Evolutionary conservation across 139 green algal species (phyloP).

Genomic region (Zygnema cylindricum): DNA sequence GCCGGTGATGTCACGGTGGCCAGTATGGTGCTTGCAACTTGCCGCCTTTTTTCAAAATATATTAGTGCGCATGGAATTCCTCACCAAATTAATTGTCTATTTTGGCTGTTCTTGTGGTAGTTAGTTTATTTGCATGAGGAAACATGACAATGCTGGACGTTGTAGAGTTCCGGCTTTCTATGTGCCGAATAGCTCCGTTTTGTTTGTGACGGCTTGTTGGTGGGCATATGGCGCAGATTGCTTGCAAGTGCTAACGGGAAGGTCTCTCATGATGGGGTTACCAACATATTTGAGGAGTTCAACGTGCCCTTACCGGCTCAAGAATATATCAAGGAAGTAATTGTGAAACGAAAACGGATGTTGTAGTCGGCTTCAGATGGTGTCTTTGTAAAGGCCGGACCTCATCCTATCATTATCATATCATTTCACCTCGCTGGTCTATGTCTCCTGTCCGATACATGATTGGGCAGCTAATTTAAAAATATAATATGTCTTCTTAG

Average conservation of each 20-base stretch:
- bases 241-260: background rate
- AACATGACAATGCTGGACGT: too few species aligned
- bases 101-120: too few species aligned
- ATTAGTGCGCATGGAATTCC: too few species aligned
- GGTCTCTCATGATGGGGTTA: background rate
- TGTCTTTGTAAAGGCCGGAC: background rate
- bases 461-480: background rate
- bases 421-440: background rate
- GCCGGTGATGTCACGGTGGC: too few species aligned
- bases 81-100: too few species aligned
- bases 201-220: background rate
- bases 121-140: too few species aligned
- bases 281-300: background rate
- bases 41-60: too few species aligned
- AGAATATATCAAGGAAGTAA: background rate
- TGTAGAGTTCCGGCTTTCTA: too few species aligned
- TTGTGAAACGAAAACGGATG: background rate
- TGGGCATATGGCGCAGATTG: background rate
- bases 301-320: background rate
- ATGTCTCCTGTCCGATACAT: background rate
- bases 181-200: background rate
- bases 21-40: too few species aligned
- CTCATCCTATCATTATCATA: background rate
- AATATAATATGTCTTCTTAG: background rate
- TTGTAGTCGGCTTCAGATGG: background rate